These are phyloP conservation scores for Dalechampia spathulata DNA, from an alignment of 441 rosid species.

Conservation along the genomic window DNA sequence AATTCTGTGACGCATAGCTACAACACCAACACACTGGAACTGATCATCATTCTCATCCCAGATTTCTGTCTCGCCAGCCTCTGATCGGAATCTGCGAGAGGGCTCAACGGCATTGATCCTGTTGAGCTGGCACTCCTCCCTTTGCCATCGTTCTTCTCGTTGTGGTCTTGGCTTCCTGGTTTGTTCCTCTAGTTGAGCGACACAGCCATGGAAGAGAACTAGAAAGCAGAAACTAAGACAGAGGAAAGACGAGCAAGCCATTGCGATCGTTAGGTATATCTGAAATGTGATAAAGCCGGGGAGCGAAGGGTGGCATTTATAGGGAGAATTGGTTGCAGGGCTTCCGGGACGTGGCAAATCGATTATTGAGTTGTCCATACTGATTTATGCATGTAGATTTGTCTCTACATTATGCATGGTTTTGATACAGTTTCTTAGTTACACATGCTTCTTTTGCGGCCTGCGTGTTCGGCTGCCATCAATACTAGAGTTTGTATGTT, in stretches of 20 bases:
- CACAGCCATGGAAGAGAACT: slow-evolving; percentile 20
- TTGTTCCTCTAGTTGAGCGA: slow-evolving; percentile 6
- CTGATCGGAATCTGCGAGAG: slow-evolving; percentile 27
- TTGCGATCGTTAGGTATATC: background rate
- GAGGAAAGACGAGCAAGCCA: slow-evolving; percentile 21
- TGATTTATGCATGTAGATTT: no score
- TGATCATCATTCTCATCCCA: slow-evolving; percentile 34
- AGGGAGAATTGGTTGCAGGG: no score
- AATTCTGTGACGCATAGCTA: no score
- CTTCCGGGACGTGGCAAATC: no score
- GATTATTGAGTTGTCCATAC: no score
- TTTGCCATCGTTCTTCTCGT: slow-evolving; percentile 14
- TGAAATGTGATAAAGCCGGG: background rate
- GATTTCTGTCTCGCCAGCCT: slow-evolving; percentile 34
- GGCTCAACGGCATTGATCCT: slow-evolving; percentile 54
- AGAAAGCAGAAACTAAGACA: slow-evolving; percentile 22
- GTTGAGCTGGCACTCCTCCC: slow-evolving; percentile 44
- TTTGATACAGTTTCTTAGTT: no score
- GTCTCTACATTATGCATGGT: no score
- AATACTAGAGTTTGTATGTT: no score
- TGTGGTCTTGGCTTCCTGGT: background rate
- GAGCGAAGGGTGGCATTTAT: background rate
- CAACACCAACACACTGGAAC: slow-evolving; percentile 6
- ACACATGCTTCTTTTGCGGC: no score
- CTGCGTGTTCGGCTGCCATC: no score